phyloP scores from a whole-genome alignment of 495 filamentous ascomycete genomes.

The Podospora pseudoanserina region DNA sequence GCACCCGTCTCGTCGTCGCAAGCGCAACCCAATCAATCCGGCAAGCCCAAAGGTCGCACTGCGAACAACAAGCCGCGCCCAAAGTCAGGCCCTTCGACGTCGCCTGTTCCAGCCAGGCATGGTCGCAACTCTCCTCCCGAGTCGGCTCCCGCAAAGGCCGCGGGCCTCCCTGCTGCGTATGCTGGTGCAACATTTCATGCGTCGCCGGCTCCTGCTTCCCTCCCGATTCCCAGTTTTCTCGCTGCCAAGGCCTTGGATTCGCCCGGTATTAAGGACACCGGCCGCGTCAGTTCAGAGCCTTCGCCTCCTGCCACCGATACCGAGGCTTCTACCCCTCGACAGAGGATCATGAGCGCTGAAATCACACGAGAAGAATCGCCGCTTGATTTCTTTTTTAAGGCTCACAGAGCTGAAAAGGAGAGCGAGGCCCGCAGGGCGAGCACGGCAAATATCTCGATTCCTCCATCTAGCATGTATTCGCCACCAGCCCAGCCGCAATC shows the following conservation, averaged over 20 bases:
- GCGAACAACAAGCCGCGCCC: conserved; percentile 27
- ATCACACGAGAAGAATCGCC: conserved; percentile 61
- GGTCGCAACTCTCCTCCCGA: conserved; percentile 43
- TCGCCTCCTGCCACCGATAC: conserved; percentile 42
- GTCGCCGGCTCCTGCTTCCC: conserved; percentile 86
- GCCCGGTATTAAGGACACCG: conserved; percentile 35
- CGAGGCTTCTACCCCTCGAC: conserved; percentile 41
- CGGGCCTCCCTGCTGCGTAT: conserved; percentile 58
- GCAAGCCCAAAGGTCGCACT: conserved; percentile 34
- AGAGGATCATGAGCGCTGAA: conserved; percentile 21
- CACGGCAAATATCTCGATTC: conserved; percentile 32
- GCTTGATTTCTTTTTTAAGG: conserved; percentile 83
- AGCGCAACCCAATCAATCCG: conserved; percentile 19
- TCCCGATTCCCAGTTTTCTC: conserved; percentile 90
- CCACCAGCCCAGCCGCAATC: conserved; percentile 33
- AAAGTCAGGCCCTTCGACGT: conserved; percentile 29
- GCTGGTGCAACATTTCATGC: conserved; percentile 94
- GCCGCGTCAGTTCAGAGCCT: conserved; percentile 31
- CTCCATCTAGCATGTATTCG: conserved; percentile 33
- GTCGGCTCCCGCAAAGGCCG: conserved; percentile 29
- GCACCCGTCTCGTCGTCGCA: conserved; percentile 20
- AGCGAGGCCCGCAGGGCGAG: conserved; percentile 48
- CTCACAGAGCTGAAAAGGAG: conserved; percentile 72
- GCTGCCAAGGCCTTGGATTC: conserved; percentile 68
- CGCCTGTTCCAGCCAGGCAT: conserved; percentile 34